A percentile compares a stretch with the other conserved stretches of the same genome.
phyloP scores from a whole-genome alignment of 2,329 filamentous ascomycete species.

The Diaporthe helianthi region DNA sequence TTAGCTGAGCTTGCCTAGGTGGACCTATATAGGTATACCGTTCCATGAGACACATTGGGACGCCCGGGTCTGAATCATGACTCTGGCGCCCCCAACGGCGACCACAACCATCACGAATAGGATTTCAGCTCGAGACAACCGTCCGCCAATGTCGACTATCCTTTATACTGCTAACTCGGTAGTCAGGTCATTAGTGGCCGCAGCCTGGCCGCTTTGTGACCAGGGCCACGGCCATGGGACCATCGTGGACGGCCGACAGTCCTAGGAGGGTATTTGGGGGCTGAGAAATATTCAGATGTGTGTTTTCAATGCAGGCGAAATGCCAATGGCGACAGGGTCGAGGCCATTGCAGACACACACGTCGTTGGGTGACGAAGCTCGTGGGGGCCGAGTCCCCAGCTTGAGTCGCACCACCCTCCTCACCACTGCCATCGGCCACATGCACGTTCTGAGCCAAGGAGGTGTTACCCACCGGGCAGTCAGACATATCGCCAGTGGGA shows the following conservation, averaged over 20 bases:
- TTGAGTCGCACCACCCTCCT: neutral
- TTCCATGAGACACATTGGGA: neutral
- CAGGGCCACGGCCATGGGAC: constrained; percentile 3
- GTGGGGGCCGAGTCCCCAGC: neutral
- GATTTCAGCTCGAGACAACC: constrained; percentile 3
- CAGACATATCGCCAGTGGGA: neutral
- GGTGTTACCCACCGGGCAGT: neutral
- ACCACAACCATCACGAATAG: constrained; percentile 4
- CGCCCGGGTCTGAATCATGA: neutral
- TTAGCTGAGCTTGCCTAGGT: constrained; percentile 27
- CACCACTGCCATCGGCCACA: neutral
- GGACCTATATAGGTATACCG: constrained; percentile 6
- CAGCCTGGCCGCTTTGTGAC: neutral
- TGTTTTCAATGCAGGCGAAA: neutral
- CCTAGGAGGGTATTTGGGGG: neutral
- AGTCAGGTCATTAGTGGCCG: neutral
- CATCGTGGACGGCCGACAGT: neutral
- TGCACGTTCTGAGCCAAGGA: neutral
- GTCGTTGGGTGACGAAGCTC: neutral
- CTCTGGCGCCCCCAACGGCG: constrained; percentile 9
- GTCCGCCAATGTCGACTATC: neutral
- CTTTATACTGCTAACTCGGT: neutral
- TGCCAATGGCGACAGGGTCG: neutral
- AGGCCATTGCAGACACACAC: neutral
- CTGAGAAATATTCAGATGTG: neutral